Conservation (phyloP, 2,329 filamentous ascomycete species). For the Colletotrichum gigasporum region DNA sequence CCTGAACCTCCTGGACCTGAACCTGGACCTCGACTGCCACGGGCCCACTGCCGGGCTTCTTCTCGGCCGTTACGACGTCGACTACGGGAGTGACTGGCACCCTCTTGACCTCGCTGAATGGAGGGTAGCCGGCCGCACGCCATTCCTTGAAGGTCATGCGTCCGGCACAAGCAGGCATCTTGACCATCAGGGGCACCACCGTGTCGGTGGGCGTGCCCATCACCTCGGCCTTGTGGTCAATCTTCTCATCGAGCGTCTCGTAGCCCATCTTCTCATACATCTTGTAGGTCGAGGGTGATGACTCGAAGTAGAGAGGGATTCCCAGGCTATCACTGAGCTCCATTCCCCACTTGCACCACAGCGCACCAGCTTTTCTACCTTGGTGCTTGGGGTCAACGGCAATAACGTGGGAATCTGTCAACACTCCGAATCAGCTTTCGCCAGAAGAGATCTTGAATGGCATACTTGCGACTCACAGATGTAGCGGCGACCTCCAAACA, state of each 20-base stretch:
- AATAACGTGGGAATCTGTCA: slow-evolving; percentile 51
- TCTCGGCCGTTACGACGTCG: background rate
- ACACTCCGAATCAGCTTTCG: background rate
- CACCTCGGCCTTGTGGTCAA: slow-evolving; percentile 48
- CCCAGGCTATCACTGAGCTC: slow-evolving; percentile 45
- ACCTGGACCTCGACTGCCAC: slow-evolving; percentile 20
- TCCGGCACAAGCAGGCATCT: slow-evolving; percentile 46
- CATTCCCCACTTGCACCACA: slow-evolving; percentile 52
- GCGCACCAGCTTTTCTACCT: slow-evolving; percentile 50
- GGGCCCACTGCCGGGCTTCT: background rate
- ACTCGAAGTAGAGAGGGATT: slow-evolving; percentile 58
- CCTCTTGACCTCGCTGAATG: slow-evolving; percentile 25
- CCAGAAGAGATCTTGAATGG: background rate
- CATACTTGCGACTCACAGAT: slow-evolving; percentile 47
- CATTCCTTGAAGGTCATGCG: slow-evolving; percentile 47
- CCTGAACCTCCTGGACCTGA: slow-evolving; percentile 19
- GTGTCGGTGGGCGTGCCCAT: slow-evolving; percentile 46
- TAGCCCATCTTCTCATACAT: slow-evolving; percentile 59
- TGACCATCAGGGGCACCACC: slow-evolving; percentile 52
- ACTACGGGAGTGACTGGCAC: background rate
- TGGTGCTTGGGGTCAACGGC: slow-evolving; percentile 55
- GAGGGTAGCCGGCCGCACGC: slow-evolving; percentile 34
- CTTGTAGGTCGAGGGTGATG: slow-evolving; percentile 49
- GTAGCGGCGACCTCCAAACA: slow-evolving; percentile 49
- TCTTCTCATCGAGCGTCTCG: slow-evolving; percentile 46